Percentiles rank a stretch among this genome's conserved stretches.
Evolutionary conservation across 2,329 filamentous ascomycete species (phyloP).

Genomic region (Dothistroma pini): DNA sequence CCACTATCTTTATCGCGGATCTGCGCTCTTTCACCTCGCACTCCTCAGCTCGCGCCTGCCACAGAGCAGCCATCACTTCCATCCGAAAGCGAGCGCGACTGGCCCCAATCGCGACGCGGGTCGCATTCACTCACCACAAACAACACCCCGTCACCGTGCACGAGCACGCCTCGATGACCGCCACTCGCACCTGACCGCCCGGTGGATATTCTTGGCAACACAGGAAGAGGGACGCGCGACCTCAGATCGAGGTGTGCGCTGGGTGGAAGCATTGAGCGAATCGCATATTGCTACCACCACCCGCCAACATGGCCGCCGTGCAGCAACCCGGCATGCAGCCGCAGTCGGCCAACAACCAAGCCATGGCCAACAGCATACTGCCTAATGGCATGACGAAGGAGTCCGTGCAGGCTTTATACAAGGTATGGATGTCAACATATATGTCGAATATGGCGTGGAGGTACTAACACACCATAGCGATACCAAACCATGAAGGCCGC

Average conservation of each 20-base stretch:
- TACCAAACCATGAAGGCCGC: constrained; percentile 84
- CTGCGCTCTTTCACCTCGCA: background rate
- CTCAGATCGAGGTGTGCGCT: constrained; percentile 15
- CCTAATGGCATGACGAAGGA: constrained; percentile 64
- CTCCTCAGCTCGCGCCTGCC: background rate
- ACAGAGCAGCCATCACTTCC: background rate
- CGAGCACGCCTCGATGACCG: constrained; percentile 8
- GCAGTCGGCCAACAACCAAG: constrained; percentile 19
- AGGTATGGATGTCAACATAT: constrained; percentile 48
- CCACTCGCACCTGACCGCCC: constrained; percentile 8
- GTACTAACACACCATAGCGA: constrained; percentile 55
- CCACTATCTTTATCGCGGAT: background rate
- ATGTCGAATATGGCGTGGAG: background rate
- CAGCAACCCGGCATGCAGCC: constrained; percentile 29
- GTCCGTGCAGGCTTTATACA: constrained; percentile 70
- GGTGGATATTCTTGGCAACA: constrained; percentile 9
- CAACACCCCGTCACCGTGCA: constrained; percentile 1
- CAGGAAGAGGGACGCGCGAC: constrained; percentile 20
- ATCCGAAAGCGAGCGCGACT: constrained; percentile 2
- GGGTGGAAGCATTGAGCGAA: constrained; percentile 9
- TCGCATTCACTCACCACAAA: background rate
- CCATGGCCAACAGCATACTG: constrained; percentile 23
- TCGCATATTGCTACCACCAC: constrained; percentile 12
- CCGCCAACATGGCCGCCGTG: constrained; percentile 29
- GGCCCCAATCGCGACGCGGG: background rate